Conservation (phyloP, 2,329 filamentous ascomycete species). For the Pseudogymnoascus sp. region DNA sequence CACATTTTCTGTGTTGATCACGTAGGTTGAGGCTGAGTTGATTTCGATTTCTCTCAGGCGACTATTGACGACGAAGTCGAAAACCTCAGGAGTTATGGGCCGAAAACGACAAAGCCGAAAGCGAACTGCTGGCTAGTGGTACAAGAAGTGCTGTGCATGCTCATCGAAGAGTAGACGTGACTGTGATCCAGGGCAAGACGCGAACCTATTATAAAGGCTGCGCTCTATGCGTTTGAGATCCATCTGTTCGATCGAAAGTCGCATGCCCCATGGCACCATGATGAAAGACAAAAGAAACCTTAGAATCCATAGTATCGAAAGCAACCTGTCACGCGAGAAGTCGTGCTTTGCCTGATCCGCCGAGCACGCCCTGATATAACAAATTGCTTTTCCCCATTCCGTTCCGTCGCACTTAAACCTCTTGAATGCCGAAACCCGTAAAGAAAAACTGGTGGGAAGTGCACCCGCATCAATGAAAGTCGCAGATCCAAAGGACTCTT, state of each 20-base stretch:
- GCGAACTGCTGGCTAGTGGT: constrained; percentile 28
- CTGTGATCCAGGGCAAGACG: constrained; percentile 26
- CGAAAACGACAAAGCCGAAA: constrained; percentile 24
- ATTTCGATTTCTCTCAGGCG: constrained; percentile 26
- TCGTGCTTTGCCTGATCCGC: constrained; percentile 22
- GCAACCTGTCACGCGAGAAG: constrained; percentile 17
- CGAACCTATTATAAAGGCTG: constrained; percentile 18
- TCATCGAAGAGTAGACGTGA: constrained; percentile 26
- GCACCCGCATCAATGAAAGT: constrained; percentile 29
- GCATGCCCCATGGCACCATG: constrained; percentile 25
- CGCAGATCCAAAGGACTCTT: constrained; percentile 28
- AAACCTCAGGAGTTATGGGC: constrained; percentile 22
- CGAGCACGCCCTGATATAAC: constrained; percentile 21
- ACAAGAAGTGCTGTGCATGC: constrained; percentile 28
- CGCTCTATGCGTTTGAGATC: constrained; percentile 22
- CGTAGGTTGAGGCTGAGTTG: constrained; percentile 20
- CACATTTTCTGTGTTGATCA: constrained; percentile 10
- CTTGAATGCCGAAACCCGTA: constrained; percentile 25
- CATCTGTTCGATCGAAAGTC: constrained; percentile 24
- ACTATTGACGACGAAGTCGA: constrained; percentile 28
- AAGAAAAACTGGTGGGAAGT: constrained; percentile 25
- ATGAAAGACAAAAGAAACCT: constrained; percentile 26
- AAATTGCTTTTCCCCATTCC: constrained; percentile 26
- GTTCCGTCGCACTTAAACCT: constrained; percentile 28
- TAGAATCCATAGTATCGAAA: constrained; percentile 24